Evolutionary conservation across 441 rosid species (phyloP).

Genomic region (Omphalea diandra): DNA sequence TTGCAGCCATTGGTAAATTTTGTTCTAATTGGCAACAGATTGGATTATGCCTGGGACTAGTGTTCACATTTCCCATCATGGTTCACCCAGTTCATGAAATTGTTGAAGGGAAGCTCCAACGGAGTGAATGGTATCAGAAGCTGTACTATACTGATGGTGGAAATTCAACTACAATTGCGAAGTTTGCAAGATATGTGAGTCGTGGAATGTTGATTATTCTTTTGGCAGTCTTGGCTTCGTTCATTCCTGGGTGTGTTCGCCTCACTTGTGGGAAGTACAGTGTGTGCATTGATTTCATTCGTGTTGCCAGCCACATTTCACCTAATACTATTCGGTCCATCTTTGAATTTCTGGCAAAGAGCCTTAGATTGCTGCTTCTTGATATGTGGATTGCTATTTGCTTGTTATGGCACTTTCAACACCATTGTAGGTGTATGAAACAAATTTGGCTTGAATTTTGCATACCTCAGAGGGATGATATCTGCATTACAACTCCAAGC

Average conservation of each 20-base stretch:
- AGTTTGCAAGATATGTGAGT: conserved; percentile 28
- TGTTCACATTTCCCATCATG: conserved; percentile 86
- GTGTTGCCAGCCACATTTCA: conserved; percentile 84
- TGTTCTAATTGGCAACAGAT: conserved; percentile 43
- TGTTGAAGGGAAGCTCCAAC: conserved; percentile 64
- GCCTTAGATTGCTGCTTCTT: conserved; percentile 55
- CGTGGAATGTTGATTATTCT: conserved; percentile 55
- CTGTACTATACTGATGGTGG: conserved; percentile 27
- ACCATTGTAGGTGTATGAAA: conserved; percentile 41
- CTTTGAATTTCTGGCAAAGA: conserved; percentile 57
- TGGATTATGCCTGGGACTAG: conserved; percentile 78
- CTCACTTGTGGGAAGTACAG: conserved; percentile 76
- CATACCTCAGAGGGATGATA: background rate
- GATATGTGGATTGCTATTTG: conserved; percentile 62
- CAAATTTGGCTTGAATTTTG: background rate
- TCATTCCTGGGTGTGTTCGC: conserved; percentile 61
- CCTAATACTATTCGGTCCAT: conserved; percentile 59
- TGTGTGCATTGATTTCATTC: conserved; percentile 81
- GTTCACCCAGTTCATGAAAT: conserved; percentile 83
- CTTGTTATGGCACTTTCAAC: conserved; percentile 69
- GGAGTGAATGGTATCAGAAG: conserved; percentile 41
- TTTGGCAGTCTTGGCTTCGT: conserved; percentile 61
- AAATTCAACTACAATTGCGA: conserved; percentile 34
- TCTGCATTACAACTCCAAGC: background rate
- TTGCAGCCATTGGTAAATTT: background rate